Conservation (phyloP, 1,284 basidiomycete genomes). For the Ceratobasidium sp. region DNA sequence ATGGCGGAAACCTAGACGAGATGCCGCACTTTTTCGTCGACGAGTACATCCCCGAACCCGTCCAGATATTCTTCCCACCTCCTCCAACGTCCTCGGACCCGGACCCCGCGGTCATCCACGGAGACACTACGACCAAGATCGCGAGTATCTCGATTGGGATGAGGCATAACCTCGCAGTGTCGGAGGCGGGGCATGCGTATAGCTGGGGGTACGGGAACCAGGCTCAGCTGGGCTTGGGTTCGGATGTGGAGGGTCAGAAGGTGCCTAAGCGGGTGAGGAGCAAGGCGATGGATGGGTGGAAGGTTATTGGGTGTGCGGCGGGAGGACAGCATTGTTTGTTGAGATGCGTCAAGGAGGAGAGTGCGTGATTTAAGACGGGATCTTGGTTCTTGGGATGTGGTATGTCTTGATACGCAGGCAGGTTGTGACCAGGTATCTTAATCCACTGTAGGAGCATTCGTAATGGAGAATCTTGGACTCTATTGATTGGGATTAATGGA, state of each 20-base stretch:
- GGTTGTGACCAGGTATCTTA: no score
- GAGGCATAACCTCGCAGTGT: constrained; percentile 63
- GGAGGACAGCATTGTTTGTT: constrained; percentile 59
- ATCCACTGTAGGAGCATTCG: no score
- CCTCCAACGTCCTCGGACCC: constrained; percentile 55
- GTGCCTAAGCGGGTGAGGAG: constrained; percentile 42
- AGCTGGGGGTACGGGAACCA: constrained; percentile 63
- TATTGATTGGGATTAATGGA: no score
- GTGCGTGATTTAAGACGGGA: not conserved
- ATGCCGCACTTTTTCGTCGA: constrained; percentile 45
- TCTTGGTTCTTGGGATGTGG: no score
- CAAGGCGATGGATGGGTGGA: constrained; percentile 54
- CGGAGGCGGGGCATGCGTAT: constrained; percentile 62
- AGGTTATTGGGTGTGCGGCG: constrained; percentile 54
- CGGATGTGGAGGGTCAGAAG: constrained; percentile 53
- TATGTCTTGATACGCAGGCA: no score
- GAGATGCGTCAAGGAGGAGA: constrained; percentile 39
- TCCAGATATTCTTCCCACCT: constrained; percentile 60
- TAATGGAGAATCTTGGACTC: no score
- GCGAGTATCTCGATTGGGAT: constrained; percentile 61
- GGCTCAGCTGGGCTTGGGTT: constrained; percentile 57
- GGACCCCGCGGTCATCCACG: constrained; percentile 51
- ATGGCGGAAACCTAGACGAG: constrained; percentile 13
- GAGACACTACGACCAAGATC: constrained; percentile 56
- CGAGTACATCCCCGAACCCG: constrained; percentile 54